Base-by-base conservation (phyloP, 441 rosid genomes). In the Jatropha multifida region DNA sequence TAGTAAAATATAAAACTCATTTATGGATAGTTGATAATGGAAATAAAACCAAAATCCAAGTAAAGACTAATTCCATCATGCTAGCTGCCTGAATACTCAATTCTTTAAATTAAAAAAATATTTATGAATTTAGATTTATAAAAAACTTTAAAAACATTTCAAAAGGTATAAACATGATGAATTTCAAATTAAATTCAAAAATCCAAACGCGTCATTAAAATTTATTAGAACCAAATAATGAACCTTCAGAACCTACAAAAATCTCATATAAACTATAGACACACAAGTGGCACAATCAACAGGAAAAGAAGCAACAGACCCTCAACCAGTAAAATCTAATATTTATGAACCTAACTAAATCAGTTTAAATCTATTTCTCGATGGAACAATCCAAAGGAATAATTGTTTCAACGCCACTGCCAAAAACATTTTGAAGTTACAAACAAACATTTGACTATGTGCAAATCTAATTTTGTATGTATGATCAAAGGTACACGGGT, bases 361-460 rank as follows among this genome's bases (percentile, higher is more conserved):
- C 40, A 72, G 71, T 20, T 68, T 27, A 68, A 63, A 23, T 37
- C 74, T 52, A 59, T 49, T 64, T 55, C 51, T 58, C 38, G 71
- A 72, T 17, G 64, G 40, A 76, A 48, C 62, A 71, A 72, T 65
- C 60, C 49, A 44, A 71, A 13, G 10, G 52, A 66, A 8, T 41
- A 66, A 8, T 41, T n/a, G 65, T 62, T 63, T 32, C 15, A 74
- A 65, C 51, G 42, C 55, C 68, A 65, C 10, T 71, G 23, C 38
- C 41, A 27, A 13, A 80, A 69, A n/a, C 17, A 23, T 44, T 62
- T 23, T 23, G n/a, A 69, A 69, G 74, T 77, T 82, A 85, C 85
- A 85, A 73, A 67, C 76, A 81, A 32, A 32, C 32, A 32, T 32
- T 80, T 77, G 49, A 72, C 77, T 70, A 76, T 80, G 83, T 76